Percentiles rank a stretch among this genome's conserved stretches.
phyloP scores from a whole-genome alignment of 768 basidiomycete species.

The Ephemerocybe angulata region DNA sequence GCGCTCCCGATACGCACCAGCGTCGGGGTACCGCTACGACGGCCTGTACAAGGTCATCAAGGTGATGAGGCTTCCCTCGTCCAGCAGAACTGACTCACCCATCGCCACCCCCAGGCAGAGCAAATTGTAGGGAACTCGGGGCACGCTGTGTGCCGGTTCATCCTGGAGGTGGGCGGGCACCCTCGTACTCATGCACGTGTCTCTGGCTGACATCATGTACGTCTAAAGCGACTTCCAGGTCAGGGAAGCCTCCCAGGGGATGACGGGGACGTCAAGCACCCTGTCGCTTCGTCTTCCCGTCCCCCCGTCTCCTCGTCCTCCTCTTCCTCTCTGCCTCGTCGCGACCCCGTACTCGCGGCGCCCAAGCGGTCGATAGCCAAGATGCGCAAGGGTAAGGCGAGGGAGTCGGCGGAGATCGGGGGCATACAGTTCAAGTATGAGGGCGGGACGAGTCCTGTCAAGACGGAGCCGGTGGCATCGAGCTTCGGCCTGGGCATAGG shows the following conservation, averaged over 20 bases:
- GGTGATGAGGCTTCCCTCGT: not conserved
- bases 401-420: not conserved
- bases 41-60: conserved; percentile 1
- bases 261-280: too few species aligned
- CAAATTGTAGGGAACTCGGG: not conserved
- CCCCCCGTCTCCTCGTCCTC: too few species aligned
- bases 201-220: not conserved
- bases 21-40: conserved; percentile 1
- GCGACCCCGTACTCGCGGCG: too few species aligned
- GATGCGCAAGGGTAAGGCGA: not conserved
- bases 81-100: too few species aligned
- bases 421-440: not conserved
- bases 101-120: not conserved
- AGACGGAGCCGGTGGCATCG: too few species aligned
- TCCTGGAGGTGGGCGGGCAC: not conserved
- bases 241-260: not conserved
- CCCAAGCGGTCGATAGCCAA: not conserved
- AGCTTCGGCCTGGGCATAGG: too few species aligned
- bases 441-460: too few species aligned
- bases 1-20: not conserved
- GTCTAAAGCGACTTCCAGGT: not conserved
- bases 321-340: too few species aligned
- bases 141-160: conserved; percentile 1
- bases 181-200: not conserved
- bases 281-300: too few species aligned